Evolutionary conservation across 2,329 filamentous ascomycete species (phyloP).

Genomic region (Colletotrichum sp.): DNA sequence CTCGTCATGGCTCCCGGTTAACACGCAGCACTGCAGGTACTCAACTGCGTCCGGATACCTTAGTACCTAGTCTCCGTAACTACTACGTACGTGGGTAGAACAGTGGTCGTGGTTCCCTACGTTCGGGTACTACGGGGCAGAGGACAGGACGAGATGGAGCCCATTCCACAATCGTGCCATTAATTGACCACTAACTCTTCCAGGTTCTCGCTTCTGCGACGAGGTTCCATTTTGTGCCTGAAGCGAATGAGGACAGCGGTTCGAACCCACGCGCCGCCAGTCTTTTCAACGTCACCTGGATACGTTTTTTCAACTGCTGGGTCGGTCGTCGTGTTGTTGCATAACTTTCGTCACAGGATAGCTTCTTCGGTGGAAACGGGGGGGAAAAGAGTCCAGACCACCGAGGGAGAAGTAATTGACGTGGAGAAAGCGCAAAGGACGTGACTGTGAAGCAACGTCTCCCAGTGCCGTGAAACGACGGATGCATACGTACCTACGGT

Average conservation of each 20-base stretch:
- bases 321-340: not conserved
- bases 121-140: not conserved
- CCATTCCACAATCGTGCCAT: slow-evolving; percentile 7
- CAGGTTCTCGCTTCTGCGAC: not conserved
- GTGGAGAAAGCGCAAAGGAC: not conserved
- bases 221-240: not conserved
- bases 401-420: not conserved
- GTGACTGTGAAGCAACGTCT: not conserved
- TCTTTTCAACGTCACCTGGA: not conserved
- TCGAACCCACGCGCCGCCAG: not conserved
- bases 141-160: not conserved
- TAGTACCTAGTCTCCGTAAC: not conserved
- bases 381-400: not conserved
- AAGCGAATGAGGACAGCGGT: not conserved
- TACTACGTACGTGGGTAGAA: not conserved
- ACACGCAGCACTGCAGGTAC: not conserved
- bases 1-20: not conserved
- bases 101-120: not conserved
- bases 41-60: not conserved
- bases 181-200: not conserved
- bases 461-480: slow-evolving; percentile 7
- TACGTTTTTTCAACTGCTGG: not conserved
- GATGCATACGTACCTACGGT: not conserved
- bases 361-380: not conserved
- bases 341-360: not conserved